Evolutionary conservation across 176 grass and related monocot species (phyloP).

Genomic region (Thinopyrum elongatum): DNA sequence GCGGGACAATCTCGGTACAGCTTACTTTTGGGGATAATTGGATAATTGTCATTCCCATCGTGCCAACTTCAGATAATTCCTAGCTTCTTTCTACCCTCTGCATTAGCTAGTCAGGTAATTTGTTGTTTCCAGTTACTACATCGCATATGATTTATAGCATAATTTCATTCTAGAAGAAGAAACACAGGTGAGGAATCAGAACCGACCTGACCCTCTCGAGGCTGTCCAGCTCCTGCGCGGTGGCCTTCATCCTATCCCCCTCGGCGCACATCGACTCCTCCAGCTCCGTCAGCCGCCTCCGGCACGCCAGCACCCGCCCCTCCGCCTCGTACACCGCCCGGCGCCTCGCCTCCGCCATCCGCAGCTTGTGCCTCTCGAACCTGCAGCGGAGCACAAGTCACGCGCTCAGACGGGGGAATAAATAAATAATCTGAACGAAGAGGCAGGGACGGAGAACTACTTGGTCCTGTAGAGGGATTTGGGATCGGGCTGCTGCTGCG

Average conservation of each 20-base stretch:
- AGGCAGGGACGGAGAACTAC: conserved; percentile 6
- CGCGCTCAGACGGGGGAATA: not conserved
- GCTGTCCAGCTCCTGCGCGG: conserved; percentile 50
- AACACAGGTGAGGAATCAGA: not conserved
- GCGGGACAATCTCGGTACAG: not conserved
- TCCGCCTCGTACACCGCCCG: conserved; percentile 58
- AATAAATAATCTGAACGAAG: not conserved
- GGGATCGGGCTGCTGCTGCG: conserved; percentile 31
- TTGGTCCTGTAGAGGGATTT: conserved; percentile 80
- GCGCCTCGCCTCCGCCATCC: conserved; percentile 43
- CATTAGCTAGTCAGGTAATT: not conserved
- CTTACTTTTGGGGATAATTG: not conserved
- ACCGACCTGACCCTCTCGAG: conserved; percentile 64
- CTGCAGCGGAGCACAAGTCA: conserved; percentile 27
- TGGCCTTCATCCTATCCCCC: conserved; percentile 51
- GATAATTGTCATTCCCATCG: not conserved
- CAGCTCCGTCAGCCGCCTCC: conserved; percentile 55
- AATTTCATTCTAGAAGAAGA: not conserved
- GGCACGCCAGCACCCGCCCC: conserved; percentile 45
- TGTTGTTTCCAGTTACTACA: not conserved
- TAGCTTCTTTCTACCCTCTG: not conserved
- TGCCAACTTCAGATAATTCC: not conserved
- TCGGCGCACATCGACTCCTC: conserved; percentile 40
- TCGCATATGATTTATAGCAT: not conserved
- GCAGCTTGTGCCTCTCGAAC: conserved; percentile 80